These are phyloP conservation scores for Quercus ilex DNA, from an alignment of 306 rosid genomes.

Conservation along the genomic window DNA sequence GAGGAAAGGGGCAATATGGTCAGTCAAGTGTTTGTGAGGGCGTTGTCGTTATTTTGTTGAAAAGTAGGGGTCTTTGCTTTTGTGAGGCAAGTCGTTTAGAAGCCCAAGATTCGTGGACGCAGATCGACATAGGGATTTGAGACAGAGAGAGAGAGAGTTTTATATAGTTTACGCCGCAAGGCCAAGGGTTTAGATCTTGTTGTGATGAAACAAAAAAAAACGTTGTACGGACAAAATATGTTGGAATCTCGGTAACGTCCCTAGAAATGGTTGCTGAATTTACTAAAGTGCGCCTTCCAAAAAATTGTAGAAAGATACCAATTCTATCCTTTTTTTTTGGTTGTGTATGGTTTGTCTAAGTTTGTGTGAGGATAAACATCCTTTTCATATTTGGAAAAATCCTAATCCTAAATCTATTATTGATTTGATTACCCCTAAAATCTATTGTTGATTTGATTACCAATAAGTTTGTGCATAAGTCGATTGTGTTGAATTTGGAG, in stretches of 20 bases:
- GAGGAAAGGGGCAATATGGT: conserved; percentile 5
- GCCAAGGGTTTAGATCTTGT: neutral
- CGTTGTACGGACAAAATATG: conserved; percentile 24
- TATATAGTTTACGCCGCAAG: conserved; percentile 9
- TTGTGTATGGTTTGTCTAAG: too few species aligned
- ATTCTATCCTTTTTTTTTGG: neutral
- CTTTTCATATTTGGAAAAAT: too few species aligned
- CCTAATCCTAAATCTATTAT: too few species aligned
- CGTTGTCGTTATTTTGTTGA: neutral
- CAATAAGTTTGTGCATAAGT: too few species aligned
- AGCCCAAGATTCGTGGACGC: conserved; percentile 52
- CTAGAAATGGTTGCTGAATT: neutral
- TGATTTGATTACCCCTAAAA: too few species aligned
- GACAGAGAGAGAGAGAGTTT: conserved; percentile 11
- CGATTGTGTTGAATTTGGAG: too few species aligned
- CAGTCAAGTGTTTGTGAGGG: neutral
- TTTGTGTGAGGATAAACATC: too few species aligned
- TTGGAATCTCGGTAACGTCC: conserved; percentile 18
- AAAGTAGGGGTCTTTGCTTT: neutral
- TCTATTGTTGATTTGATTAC: too few species aligned
- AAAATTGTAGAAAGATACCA: neutral
- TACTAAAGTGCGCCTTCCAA: neutral
- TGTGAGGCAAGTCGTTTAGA: neutral
- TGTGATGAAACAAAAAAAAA: neutral
- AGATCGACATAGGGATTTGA: conserved; percentile 63